Base-by-base conservation (phyloP, 1,284 basidiomycete species). In the Ustilago bromivora region DNA sequence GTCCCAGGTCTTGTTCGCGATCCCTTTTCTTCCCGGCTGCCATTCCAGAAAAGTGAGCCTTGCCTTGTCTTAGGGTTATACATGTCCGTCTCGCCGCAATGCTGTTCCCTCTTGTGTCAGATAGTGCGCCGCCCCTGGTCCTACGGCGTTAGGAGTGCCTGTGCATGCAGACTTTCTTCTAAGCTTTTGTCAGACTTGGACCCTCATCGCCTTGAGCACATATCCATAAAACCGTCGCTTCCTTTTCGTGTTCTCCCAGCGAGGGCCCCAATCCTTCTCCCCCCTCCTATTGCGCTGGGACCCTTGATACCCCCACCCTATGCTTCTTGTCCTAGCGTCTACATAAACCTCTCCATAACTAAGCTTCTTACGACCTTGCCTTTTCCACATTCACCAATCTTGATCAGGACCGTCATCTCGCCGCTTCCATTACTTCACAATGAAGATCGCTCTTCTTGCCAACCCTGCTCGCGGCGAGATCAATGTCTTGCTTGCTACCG, bases 391-490 rank as follows among this genome's bases (percentile, higher is more conserved):
- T 28, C 23, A 28, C 23, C 23, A 28, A 28, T 28, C 23, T 28
- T 3, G 23, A 28, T 28, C 23, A 3, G 23, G 3, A 28, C 23
- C 3, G 23, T 28, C 23, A 28, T 28, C 23, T 28, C 3, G 23
- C 23, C 3, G 23, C 3, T 28, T 31, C 34, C 31, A 31, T 5
- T 28, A 55, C 11, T 8, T 49, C 46, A 64, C 31, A 36, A 77
- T 77, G 75, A 72, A 77, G 61, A 54, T 77, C 54, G 71, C 66
- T 19, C 62, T 77, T 36, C 71, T 77, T 17, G 62, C 75, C 38
- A 74, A 64, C 47, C 75, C 75, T 35, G 73, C 75, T 11, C 54
- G 70, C 13, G 75, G 75, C n/a, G 75, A 77, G 56, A 66, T 73
- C 61, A 77, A 77, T 53, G 71, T 74, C n/a, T 71, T 75, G 7